Evolutionary conservation across 176 grass and related monocot species (phyloP), one percentile per base, ranked within the genome.

Genomic region (Dactylis glomerata): DNA sequence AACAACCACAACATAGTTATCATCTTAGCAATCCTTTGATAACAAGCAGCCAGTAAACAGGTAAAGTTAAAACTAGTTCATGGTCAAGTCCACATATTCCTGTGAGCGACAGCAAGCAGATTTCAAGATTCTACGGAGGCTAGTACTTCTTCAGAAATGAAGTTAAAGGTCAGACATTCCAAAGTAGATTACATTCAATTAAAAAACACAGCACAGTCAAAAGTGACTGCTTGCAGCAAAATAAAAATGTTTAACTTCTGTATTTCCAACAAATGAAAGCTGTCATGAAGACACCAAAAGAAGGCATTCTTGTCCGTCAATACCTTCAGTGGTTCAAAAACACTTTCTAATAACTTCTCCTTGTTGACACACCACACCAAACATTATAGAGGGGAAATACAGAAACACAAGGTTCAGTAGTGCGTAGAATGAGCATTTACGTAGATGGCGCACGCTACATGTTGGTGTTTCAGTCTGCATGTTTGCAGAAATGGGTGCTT

Each of bases 11-110:
- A 75, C 69, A 86, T 61, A 71, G 61, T 75, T 63, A 83, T 77
- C 46, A 75, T 66, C 74, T 83, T 92, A 89, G n/a, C n/a, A n/a
- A n/a, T n/a, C n/a, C n/a, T n/a, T n/a, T 75, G 42, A 82, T 86
- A 86, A 62, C 51, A 86, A 72, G 66, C 30, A 47, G 31, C 36
- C 54, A 73, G 45, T 62, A 82, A 76, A 68, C 55, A 89, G n/a
- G 84, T 27, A 86, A 57, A 44, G 79, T 85, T 56, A 85, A 86
- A 86, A 72, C 61, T 41, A 71, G 36, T 52, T 49, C 62, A 82
- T 59, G 22, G 68, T 22, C 55, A 69, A 41, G 70, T 57, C 36
- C 32, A 88, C n/a, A 17, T 28, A 75, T 78, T 28, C 47, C 83
- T 88, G 90, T 49, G 47, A 90, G 46, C 85, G 83, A 8, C 93